Evolutionary conservation across 2,329 filamentous ascomycete species (phyloP), one percentile per base, ranked within the genome.

Genomic region (Neonectria ditissima): DNA sequence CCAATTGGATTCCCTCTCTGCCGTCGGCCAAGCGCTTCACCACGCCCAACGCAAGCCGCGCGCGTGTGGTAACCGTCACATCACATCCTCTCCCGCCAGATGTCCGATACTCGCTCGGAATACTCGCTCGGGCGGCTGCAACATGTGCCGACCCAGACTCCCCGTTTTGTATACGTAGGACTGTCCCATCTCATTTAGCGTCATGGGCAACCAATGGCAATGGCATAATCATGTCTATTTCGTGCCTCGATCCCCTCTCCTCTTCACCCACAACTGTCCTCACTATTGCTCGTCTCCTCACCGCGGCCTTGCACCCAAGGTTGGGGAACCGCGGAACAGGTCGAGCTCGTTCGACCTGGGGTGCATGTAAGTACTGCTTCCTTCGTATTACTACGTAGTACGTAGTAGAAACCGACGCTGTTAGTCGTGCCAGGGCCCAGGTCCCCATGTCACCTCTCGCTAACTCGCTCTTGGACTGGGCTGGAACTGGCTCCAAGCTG

Each of bases 261-360:
- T 39, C 51, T 47, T 32, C 48, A 47, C 18, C 41, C 16, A 43
- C 28, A 18, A 32, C 39, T 30, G 20, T 47, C 59, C 61, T 70
- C 60, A 44, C 48, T 55, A 26, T 55, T 55, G 39, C 13, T 22
- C 32, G 24, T 39, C 43, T 39, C 59, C 55, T 47, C 67, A 34
- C 59, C 53, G 50, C 39, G 44, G 20, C 65, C 63, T 47, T 61
- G 59, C 58, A 64, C 66, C 62, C 62, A 53, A 61, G 30, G 55
- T 64, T 71, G 65, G 65, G 54, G 63, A 67, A 63, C 50, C 58
- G 61, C 61, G 70, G 67, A 45, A 28, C 53, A 45, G 7, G 11
- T 13, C 13, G 9, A 11, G 26, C 41, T 37, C 8, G 13, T 20
- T 13, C 20, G 8, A 11, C 22, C 10, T 39, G 47, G 47, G 44